Conservation (phyloP, 2,329 filamentous ascomycete species). For the Microdochium paspali region DNA sequence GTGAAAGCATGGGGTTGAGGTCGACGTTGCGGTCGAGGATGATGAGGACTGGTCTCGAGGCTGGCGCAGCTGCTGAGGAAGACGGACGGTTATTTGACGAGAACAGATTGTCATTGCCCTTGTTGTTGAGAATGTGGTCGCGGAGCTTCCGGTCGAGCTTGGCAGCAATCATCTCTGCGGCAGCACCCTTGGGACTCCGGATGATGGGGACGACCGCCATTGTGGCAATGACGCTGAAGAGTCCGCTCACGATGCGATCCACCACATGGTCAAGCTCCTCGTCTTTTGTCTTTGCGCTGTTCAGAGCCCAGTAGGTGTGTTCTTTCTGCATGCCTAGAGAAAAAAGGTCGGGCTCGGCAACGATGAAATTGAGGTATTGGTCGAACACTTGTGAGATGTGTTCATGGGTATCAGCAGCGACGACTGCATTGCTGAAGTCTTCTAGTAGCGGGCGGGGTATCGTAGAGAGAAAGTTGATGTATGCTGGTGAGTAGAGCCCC, state of each 20-base stretch:
- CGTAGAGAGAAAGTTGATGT: slow-evolving; percentile 94
- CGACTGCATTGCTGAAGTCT: slow-evolving; percentile 87
- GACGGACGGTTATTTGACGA: slow-evolving; percentile 54
- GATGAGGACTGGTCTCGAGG: slow-evolving; percentile 78
- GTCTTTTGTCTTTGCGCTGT: slow-evolving; percentile 84
- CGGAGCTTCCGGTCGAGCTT: slow-evolving; percentile 92
- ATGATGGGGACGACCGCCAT: slow-evolving; percentile 97
- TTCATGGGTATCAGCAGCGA: slow-evolving; percentile 74
- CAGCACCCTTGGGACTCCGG: slow-evolving; percentile 82
- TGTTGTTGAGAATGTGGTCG: slow-evolving; percentile 94
- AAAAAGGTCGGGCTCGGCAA: slow-evolving; percentile 91
- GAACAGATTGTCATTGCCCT: slow-evolving; percentile 97
- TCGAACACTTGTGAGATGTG: slow-evolving; percentile 89
- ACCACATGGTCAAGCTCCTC: slow-evolving; percentile 81
- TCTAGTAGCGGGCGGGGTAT: slow-evolving; percentile 84
- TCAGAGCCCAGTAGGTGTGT: slow-evolving; percentile 90
- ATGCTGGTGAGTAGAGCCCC: slow-evolving; percentile 83
- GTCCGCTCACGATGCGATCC: slow-evolving; percentile 84
- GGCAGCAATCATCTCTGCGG: slow-evolving; percentile 87
- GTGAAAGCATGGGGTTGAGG: slow-evolving; percentile 95
- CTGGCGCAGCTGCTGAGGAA: slow-evolving; percentile 50
- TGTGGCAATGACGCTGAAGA: slow-evolving; percentile 98
- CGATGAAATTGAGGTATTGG: slow-evolving; percentile 96
- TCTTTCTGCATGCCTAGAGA: slow-evolving; percentile 86
- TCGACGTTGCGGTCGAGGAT: slow-evolving; percentile 95